Evolutionary conservation across 176 grass and related monocot genomes (phyloP), one percentile per base, ranked within the genome.

Genomic region (Ampelocalamus luodianensis): DNA sequence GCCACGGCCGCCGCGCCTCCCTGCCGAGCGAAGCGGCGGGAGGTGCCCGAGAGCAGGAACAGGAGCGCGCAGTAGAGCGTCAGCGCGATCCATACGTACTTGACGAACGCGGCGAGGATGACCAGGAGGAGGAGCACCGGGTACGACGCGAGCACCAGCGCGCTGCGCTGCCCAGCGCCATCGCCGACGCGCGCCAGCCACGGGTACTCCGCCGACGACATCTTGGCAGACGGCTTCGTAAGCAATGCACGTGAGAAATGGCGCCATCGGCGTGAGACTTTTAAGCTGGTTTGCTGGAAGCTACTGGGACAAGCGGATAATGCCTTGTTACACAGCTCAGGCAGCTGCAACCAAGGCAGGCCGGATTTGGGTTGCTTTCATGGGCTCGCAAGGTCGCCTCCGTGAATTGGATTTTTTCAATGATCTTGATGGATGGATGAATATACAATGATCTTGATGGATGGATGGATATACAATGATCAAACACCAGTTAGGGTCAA

Each of bases 1-100:
- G n/a, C 17, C 32, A 51, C 55, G 1, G 40, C 34, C 8, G 8
- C 10, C 5, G 20, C 10, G 27, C 22, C 68, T 15, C 1, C 11
- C n/a, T 10, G 43, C 10, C 13, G 5, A 14, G 45, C 11, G 23
- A 78, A 4, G 66, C 29, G 10, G 20, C 73, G 88, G 22, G 56
- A 34, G 2, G 7, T 49, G 84, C 58, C 79, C 20, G 74, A 73
- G 20, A 87, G 29, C 5, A 29, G 2, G 58, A 90, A 16, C 9
- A 83, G 39, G 79, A 73, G 66, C 38, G 15, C 73, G 72, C 79
- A 86, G 84, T 90, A 87, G 55, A 86, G 34, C 39, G 27, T n/a
- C 26, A 90, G 84, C 65, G 59, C 79, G 72, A 79, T 40, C 88
- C 88, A 90, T 22, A 87, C 66, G 74, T 83, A 90, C 67, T 15